phyloP scores from a whole-genome alignment of 768 basidiomycete species.

The Mycena rosella region DNA sequence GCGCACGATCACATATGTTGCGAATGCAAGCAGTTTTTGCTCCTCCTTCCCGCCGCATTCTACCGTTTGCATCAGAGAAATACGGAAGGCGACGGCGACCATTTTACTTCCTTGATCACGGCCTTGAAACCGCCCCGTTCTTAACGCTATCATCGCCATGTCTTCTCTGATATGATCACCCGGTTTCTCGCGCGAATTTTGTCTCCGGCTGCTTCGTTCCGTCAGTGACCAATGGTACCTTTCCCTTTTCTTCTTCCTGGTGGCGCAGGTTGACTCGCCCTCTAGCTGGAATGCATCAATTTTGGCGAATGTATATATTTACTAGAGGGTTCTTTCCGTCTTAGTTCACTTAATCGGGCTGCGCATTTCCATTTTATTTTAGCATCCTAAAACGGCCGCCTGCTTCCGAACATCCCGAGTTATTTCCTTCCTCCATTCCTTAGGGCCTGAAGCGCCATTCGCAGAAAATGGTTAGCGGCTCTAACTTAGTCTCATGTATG shows the following conservation, averaged over 20 bases:
- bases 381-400: neutral
- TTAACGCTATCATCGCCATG: slow-evolving; percentile 12
- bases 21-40: too few species aligned
- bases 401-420: neutral
- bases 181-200: neutral
- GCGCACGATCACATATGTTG: too few species aligned
- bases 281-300: too few species aligned
- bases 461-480: neutral
- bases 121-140: neutral
- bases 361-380: neutral
- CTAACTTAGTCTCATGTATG: neutral
- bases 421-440: neutral
- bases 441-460: neutral
- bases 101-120: slow-evolving; percentile 1
- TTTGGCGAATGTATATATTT: too few species aligned
- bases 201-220: neutral
- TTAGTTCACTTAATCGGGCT: too few species aligned
- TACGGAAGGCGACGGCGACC: neutral
- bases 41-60: too few species aligned
- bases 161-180: slow-evolving; percentile 8
- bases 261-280: too few species aligned
- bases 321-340: too few species aligned
- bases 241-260: too few species aligned
- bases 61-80: too few species aligned
- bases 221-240: too few species aligned